phyloP scores from a whole-genome alignment of 305 asterid species.

The Lippia alba region DNA sequence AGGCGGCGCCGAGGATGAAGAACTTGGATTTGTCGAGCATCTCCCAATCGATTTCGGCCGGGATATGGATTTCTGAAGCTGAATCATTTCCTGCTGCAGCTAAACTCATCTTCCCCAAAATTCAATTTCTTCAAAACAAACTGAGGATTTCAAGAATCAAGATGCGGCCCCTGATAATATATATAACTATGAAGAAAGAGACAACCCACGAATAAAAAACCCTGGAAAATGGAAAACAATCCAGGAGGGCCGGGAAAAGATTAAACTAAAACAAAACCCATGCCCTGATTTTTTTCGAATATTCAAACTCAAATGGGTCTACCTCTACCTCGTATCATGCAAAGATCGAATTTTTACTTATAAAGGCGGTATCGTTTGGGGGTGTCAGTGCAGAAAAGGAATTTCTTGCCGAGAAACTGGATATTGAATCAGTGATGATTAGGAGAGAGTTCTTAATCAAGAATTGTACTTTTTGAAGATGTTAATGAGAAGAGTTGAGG shows the following conservation, averaged over 20 bases:
- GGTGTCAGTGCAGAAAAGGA: conserved; percentile 45
- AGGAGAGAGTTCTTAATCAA: background rate
- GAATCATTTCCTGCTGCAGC: conserved; percentile 59
- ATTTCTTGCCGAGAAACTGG: conserved; percentile 37
- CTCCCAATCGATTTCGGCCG: conserved; percentile 74
- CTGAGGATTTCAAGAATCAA: too few relatives aligned
- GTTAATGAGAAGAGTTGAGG: background rate
- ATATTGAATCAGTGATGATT: conserved; percentile 5
- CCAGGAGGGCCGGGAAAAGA: background rate
- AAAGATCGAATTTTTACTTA: background rate
- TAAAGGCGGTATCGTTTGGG: conserved; percentile 31
- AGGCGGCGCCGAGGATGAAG: conserved; percentile 73
- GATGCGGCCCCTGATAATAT: background rate
- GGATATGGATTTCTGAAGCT: conserved; percentile 60
- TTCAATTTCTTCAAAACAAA: background rate
- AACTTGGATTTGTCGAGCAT: conserved; percentile 82
- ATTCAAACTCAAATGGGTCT: conserved; percentile 36
- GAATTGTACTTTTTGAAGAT: background rate
- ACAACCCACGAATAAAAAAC: background rate
- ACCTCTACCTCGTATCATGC: conserved; percentile 34
- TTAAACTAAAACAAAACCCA: conserved; percentile 35
- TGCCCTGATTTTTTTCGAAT: conserved; percentile 20
- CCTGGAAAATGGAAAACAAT: background rate
- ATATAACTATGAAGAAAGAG: conserved; percentile 15
- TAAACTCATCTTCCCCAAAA: conserved; percentile 60